Conservation (phyloP, 1,139 yeast genomes). For the Yamadazyma dendronema region DNA sequence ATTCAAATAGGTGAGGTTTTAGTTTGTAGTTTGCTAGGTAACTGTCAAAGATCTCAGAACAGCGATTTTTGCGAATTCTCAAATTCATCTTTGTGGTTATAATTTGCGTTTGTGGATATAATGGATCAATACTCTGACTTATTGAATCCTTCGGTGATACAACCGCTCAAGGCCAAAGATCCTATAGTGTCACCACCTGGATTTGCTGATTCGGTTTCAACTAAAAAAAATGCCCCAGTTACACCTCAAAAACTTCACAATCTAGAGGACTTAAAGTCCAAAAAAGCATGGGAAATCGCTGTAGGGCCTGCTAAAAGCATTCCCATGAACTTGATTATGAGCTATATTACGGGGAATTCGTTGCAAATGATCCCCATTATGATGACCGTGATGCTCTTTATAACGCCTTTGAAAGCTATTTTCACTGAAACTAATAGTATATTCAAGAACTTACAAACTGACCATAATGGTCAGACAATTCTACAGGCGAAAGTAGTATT, state of each 20-base stretch:
- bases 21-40: too few relatives aligned
- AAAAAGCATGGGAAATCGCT: constrained; percentile 88
- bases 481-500: constrained; percentile 33
- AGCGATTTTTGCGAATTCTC: too few relatives aligned
- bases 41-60: too few relatives aligned
- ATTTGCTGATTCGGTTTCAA: constrained; percentile 10
- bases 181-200: constrained; percentile 23
- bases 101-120: too few relatives aligned
- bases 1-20: too few relatives aligned
- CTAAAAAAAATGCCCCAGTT: constrained; percentile 4
- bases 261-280: constrained; percentile 40
- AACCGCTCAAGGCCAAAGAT: constrained; percentile 12
- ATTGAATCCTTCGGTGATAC: constrained; percentile 15
- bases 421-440: constrained; percentile 48
- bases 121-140: constrained; percentile 21
- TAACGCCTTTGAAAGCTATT: constrained; percentile 75
- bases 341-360: constrained; percentile 91
- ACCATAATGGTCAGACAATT: constrained; percentile 42
- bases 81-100: too few relatives aligned
- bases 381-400: constrained; percentile 83
- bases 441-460: constrained; percentile 38
- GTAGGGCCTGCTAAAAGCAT: constrained; percentile 78
- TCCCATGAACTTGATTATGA: constrained; percentile 88
- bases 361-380: constrained; percentile 87
- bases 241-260: constrained; percentile 6